Conservation (phyloP, 2,329 filamentous ascomycete species). For the Penicillium expansum region DNA sequence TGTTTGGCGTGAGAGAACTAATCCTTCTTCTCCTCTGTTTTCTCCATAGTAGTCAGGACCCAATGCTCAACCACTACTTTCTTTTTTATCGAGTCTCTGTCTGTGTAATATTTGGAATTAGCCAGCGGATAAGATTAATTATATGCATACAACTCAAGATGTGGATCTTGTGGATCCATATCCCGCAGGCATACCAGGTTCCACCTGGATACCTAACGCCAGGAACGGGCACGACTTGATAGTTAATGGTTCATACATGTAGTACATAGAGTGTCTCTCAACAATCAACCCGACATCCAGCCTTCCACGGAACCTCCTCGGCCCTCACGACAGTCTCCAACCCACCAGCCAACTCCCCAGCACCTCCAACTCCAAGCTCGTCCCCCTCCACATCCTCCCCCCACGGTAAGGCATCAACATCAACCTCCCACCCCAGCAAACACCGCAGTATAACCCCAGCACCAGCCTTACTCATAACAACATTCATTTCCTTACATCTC, state of each 20-base stretch:
- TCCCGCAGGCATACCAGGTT: too few relatives aligned
- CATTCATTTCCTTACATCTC: slow-evolving; percentile 78
- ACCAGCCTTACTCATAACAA: slow-evolving; percentile 91
- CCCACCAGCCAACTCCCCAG: slow-evolving; percentile 62
- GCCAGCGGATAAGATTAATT: background rate
- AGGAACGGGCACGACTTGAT: background rate
- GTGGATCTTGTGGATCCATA: too few relatives aligned
- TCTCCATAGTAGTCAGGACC: too few relatives aligned
- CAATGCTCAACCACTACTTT: background rate
- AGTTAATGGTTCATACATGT: background rate
- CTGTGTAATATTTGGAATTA: background rate
- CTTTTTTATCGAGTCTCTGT: background rate
- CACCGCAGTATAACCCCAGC: slow-evolving; percentile 76
- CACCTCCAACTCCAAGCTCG: slow-evolving; percentile 50
- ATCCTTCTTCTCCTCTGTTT: too few relatives aligned
- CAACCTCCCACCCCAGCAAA: slow-evolving; percentile 72
- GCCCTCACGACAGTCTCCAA: slow-evolving; percentile 81
- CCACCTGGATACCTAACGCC: background rate
- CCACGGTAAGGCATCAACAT: slow-evolving; percentile 81
- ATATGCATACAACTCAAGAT: too few relatives aligned
- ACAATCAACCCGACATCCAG: slow-evolving; percentile 14
- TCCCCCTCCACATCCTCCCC: slow-evolving; percentile 78
- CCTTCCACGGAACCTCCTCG: slow-evolving; percentile 55
- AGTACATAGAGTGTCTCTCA: background rate
- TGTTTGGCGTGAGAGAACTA: too few relatives aligned